Conservation (phyloP, 2,329 filamentous ascomycete species). For the Sporothrix protearum region DNA sequence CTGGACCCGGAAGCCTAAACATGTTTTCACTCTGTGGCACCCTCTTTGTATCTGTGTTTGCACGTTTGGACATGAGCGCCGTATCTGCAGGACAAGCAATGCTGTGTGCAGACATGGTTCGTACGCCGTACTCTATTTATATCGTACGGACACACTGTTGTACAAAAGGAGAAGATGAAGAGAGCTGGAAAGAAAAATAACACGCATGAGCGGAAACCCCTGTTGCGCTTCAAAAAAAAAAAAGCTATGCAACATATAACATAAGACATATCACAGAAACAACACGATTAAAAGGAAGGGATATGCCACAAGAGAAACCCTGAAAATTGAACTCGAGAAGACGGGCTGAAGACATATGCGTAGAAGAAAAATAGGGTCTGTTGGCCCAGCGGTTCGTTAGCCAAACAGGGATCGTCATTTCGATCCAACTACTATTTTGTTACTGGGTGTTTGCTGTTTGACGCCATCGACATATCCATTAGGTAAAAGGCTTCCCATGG, state of each 20-base stretch:
- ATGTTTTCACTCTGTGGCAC: neutral
- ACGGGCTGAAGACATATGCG: neutral
- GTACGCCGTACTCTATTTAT: neutral
- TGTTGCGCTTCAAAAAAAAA: neutral
- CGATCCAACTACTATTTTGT: neutral
- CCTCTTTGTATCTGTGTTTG: neutral
- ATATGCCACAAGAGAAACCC: neutral
- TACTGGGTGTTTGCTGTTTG: neutral
- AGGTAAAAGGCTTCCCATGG: conserved; percentile 5
- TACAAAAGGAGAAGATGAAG: neutral
- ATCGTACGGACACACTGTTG: neutral
- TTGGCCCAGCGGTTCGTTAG: neutral
- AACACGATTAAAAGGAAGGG: too few relatives aligned
- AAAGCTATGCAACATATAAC: neutral
- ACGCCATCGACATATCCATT: neutral
- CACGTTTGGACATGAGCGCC: neutral
- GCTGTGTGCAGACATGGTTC: neutral
- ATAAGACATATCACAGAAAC: neutral
- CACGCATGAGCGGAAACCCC: neutral
- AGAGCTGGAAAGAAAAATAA: neutral
- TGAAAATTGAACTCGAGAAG: neutral
- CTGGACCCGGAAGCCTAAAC: neutral
- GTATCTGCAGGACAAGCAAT: neutral
- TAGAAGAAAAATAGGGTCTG: neutral
- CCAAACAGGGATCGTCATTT: neutral